Evolutionary conservation across 345 rosid species (phyloP), one percentile per base, ranked within the genome.

Genomic region (Gynandropsis gynandra): DNA sequence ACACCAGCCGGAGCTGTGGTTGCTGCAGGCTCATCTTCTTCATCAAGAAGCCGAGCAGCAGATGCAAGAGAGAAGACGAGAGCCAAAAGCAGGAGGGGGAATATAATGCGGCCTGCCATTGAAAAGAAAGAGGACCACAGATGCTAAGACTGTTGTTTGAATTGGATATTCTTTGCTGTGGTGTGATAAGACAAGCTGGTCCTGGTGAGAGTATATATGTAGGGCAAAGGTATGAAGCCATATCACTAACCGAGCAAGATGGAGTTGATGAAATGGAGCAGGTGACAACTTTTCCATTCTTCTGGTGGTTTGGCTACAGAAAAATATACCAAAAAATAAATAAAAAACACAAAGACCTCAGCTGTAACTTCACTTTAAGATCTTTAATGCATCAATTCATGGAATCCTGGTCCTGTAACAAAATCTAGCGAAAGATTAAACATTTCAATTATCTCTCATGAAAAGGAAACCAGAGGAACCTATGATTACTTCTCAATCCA

Each of bases 201-300:
- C 42, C 12, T 19, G 20, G 16, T n/a, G 13, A 9, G 8, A 40
- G 21, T 33, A 20, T 37, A 49, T 61, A 66, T 51, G 64, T 32
- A 53, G 4, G 13, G 15, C 18, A 50, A n/a, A n/a, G n/a, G n/a
- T n/a, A n/a, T 7, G 18, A 38, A 34, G 27, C 49, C 29, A 54
- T 31, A 36, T 14, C 10, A 17, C 42, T 52, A 50, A 38, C 27
- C 27, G 16, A 38, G 39, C 6, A 27, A 44, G 58, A 58, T 57
- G 74, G 66, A 67, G 73, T 64, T 57, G 76, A 62, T 59, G 56
- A 66, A 62, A 59, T 71, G 57, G 61, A 63, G 70, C 57, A 51
- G 72, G 68, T 72, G 45, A 16, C 61, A 40, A 14, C 56, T 13
- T 54, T 55, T 55, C 54, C 65, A 45, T 50, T 47, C 52, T 50